phyloP scores from a whole-genome alignment of 371 early-diverging fungal genomes.

The Mortierella sp. region DNA sequence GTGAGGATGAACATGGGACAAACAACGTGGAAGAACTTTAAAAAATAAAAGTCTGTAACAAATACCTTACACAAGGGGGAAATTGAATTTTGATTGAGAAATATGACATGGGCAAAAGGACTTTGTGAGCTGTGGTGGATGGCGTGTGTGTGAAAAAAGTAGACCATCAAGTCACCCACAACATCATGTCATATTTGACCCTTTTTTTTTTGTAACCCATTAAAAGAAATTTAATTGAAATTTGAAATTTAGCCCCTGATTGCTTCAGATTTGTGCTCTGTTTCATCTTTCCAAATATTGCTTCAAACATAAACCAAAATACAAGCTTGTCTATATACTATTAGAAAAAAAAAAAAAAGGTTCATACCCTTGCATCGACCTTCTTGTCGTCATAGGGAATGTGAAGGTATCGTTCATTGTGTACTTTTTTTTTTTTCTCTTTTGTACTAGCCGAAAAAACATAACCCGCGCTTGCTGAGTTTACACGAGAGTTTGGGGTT shows the following conservation, averaged over 20 bases:
- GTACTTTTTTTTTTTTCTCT: not conserved
- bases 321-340: no score
- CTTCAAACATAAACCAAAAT: not conserved
- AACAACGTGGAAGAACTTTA: not conserved
- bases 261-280: slow-evolving; percentile 8
- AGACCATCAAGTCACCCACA: no score
- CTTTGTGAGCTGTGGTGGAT: not conserved
- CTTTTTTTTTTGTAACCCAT: not conserved
- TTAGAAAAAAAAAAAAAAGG: not conserved
- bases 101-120: not conserved
- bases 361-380: slow-evolving; percentile 13
- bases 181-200: no score
- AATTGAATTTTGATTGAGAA: not conserved
- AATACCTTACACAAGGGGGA: not conserved
- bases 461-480: not conserved
- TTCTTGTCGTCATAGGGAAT: slow-evolving; percentile 22
- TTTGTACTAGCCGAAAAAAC: not conserved
- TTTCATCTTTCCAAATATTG: not conserved
- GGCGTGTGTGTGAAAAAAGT: not conserved
- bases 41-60: not conserved
- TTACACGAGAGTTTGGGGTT: not conserved
- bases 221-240: not conserved
- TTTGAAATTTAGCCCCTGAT: slow-evolving; percentile 7
- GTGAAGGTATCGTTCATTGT: not conserved
- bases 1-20: not conserved